phyloP scores from a whole-genome alignment of 2,329 filamentous ascomycete genomes.

The Chaetothyriales sp. region DNA sequence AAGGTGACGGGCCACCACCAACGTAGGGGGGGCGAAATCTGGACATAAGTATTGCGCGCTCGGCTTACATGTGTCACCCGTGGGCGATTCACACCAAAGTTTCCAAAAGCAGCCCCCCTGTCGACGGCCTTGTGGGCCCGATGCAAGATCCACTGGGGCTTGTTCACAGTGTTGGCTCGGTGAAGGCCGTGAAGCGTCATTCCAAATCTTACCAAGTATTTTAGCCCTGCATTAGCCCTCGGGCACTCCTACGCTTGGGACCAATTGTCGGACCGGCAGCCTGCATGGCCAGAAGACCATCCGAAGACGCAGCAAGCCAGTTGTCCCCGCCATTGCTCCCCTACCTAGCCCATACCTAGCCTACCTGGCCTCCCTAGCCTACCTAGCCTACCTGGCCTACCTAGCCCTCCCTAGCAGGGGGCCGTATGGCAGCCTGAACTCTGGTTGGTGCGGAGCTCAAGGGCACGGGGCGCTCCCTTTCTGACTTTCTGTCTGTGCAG shows the following conservation, averaged over 20 bases:
- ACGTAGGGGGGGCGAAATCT: conserved; percentile 1
- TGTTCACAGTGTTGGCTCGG: not conserved
- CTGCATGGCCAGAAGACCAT: not conserved
- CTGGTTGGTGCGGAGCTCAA: not conserved
- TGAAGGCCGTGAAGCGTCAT: not conserved
- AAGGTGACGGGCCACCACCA: not conserved
- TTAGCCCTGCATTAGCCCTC: not conserved
- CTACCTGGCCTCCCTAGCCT: too few species aligned
- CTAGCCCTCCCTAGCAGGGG: too few species aligned
- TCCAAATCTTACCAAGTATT: not conserved
- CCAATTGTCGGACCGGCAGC: not conserved
- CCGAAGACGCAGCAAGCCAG: not conserved
- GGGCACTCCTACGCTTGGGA: not conserved
- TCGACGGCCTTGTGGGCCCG: not conserved
- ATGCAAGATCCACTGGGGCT: not conserved
- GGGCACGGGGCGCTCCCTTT: not conserved
- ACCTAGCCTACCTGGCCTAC: too few species aligned
- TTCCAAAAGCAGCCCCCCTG: not conserved
- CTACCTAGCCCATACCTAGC: too few species aligned
- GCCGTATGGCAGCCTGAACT: not conserved
- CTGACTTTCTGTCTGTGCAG: not conserved
- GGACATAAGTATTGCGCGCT: conserved; percentile 1
- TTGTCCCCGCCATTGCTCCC: not conserved
- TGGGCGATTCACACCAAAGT: not conserved
- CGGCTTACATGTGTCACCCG: not conserved